Evolutionary conservation across 106 monocot genomes (phyloP), one percentile per base, ranked within the genome.

Genomic region (Dendrobium officinale): DNA sequence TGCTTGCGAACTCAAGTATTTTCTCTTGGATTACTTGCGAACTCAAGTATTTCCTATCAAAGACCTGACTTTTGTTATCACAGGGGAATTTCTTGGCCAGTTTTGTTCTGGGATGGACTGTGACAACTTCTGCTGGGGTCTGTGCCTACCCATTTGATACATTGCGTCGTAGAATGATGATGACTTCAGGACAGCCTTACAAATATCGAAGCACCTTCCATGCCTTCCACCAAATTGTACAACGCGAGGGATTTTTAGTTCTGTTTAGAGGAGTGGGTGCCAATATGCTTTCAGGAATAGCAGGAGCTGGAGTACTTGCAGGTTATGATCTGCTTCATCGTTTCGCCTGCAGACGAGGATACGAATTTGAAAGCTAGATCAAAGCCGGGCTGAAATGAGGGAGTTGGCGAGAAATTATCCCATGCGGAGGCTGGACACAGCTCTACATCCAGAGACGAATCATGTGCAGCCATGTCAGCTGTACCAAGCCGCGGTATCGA

Each of bases 91-190:
- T 98, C 82, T 49, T 98, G 26, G 89, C 89, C 9, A 92, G 97
- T 85, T 98, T 94, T 77, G 20, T 82, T 3, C 79, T 98, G 43
- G 97, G 94, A 4, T 94, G 91, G 92, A 81, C 80, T 8, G 89
- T 94, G 75, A 92, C 92, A 19, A 94, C 94, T 20, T 81, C 89
- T 51, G 92, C 94, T 48, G 88, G 97, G 18, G 54, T 89, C n/a
- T 94, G 89, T 56, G 92, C 91, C 24, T 98, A 94, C 83, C 97
- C 94, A 24, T 98, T 98, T 47, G 97, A 98, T 55, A 94, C 94
- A 73, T 77, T 98, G 77, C 92, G 94, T 9, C 82, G 97, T 48
- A 92, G 97, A 87, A 94, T 98, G 90, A 98, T 98, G 97, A 41
- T 98, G 82, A 90, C 92, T 56, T 98, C 97, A 44, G 92, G 92